Conservation (phyloP, 2,329 filamentous ascomycete species). For the Incumbomyces lentus region DNA sequence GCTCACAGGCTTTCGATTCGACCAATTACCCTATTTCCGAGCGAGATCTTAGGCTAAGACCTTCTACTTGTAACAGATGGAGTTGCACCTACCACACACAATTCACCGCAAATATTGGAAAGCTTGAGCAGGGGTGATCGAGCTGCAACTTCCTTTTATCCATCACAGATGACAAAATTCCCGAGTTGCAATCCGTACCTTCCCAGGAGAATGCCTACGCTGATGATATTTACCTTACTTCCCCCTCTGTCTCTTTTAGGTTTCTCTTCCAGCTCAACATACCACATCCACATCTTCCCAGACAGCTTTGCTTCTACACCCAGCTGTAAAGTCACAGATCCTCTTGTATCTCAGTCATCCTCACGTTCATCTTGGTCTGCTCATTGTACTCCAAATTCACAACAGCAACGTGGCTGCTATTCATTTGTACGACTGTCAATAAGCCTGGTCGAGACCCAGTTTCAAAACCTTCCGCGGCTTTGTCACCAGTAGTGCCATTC, state of each 20-base stretch:
- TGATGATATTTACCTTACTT: constrained; percentile 3
- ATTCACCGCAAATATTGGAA: no score
- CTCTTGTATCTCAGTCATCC: constrained; percentile 19
- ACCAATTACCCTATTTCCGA: no score
- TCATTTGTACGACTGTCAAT: constrained; percentile 6
- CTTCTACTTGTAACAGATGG: no score
- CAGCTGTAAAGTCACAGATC: constrained; percentile 14
- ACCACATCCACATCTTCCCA: constrained; percentile 7
- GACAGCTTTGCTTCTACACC: constrained; percentile 10
- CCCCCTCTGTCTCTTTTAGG: neutral
- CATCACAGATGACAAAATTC: neutral
- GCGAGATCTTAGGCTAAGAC: no score
- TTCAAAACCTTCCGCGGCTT: neutral
- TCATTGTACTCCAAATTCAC: constrained; percentile 21
- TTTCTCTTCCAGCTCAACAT: constrained; percentile 8
- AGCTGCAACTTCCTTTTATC: no score
- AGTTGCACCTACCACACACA: no score
- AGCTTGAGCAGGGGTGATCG: no score
- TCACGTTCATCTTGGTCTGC: constrained; percentile 21
- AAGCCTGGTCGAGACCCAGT: neutral
- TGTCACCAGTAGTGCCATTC: neutral
- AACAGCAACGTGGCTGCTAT: constrained; percentile 11
- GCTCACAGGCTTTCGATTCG: no score
- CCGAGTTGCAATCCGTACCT: neutral
- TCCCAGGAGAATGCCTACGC: neutral